These are phyloP conservation scores for Tolypocladium endophyticum DNA, from an alignment of 2,329 filamentous ascomycete genomes.

Conservation along the genomic window DNA sequence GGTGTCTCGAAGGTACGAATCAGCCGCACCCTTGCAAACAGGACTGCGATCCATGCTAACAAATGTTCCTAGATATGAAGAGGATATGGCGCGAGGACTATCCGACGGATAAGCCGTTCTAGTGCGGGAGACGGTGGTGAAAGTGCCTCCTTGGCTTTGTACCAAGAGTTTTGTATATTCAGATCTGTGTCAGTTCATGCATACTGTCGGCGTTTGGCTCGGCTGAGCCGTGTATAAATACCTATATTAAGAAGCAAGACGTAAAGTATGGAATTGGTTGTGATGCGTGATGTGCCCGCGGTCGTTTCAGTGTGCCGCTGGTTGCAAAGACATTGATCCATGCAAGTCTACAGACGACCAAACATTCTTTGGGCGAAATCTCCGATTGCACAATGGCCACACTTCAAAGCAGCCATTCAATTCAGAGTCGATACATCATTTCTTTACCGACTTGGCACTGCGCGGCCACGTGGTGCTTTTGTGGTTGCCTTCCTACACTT, in stretches of 20 bases:
- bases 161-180: slow-evolving; percentile 20
- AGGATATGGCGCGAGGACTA: slow-evolving; percentile 31
- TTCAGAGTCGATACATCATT: neutral
- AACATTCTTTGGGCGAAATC: neutral
- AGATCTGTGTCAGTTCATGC: slow-evolving; percentile 17
- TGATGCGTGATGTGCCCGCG: neutral
- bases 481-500: too few relatives aligned
- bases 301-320: too few relatives aligned
- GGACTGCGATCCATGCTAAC: neutral
- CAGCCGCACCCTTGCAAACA: neutral
- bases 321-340: neutral
- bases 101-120: slow-evolving; percentile 21
- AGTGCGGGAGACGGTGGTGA: slow-evolving; percentile 5
- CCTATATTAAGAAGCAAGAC: slow-evolving; percentile 5
- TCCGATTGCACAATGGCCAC: neutral
- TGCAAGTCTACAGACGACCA: neutral
- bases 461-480: neutral
- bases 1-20: slow-evolving; percentile 70
- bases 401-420: neutral
- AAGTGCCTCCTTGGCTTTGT: slow-evolving; percentile 10
- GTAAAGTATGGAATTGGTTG: neutral
- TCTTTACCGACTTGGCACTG: neutral
- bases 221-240: slow-evolving; percentile 17
- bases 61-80: slow-evolving; percentile 28
- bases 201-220: slow-evolving; percentile 23